Percentiles rank a stretch among this genome's conserved stretches.
phyloP scores from a whole-genome alignment of 129 eudicot species.

The Pulicaria dysenterica region DNA sequence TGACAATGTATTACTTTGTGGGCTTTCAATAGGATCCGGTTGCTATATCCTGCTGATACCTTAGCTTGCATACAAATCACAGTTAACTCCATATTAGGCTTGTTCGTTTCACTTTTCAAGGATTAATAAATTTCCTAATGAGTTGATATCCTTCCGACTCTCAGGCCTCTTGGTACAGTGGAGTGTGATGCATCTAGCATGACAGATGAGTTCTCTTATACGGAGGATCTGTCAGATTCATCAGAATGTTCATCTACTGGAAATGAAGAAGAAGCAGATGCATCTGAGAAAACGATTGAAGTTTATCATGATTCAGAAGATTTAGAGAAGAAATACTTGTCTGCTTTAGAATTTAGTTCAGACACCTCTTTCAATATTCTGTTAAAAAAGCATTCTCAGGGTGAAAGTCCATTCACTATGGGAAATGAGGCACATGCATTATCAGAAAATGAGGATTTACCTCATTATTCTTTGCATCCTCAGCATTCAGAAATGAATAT shows the following conservation, averaged over 20 bases:
- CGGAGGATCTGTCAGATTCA: conserved; percentile 54
- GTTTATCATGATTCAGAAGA: conserved; percentile 28
- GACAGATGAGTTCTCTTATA: conserved; percentile 52
- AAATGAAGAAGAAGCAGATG: conserved; percentile 58
- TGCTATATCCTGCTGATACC: conserved; percentile 1
- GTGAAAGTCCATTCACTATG: conserved; percentile 32
- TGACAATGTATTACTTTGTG: too few species aligned
- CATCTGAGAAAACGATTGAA: conserved; percentile 37
- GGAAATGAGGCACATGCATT: conserved; percentile 26
- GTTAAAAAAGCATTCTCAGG: conserved; percentile 33
- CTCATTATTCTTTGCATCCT: conserved; percentile 19
- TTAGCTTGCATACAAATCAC: not conserved
- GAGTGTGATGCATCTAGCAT: conserved; percentile 61
- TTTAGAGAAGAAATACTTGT: conserved; percentile 49
- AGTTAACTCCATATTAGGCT: conserved; percentile 8
- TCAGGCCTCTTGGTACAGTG: conserved; percentile 44
- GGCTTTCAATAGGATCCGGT: not conserved
- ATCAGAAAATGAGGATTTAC: conserved; percentile 16
- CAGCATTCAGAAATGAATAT: conserved; percentile 8
- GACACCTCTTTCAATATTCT: conserved; percentile 33
- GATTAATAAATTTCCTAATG: conserved; percentile 7
- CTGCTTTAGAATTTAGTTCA: conserved; percentile 61
- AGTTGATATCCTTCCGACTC: conserved; percentile 10
- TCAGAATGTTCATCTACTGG: conserved; percentile 69
- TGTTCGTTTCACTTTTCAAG: conserved; percentile 1